phyloP scores from a whole-genome alignment of 441 rosid species.

The Arabidopsis lyrata region DNA sequence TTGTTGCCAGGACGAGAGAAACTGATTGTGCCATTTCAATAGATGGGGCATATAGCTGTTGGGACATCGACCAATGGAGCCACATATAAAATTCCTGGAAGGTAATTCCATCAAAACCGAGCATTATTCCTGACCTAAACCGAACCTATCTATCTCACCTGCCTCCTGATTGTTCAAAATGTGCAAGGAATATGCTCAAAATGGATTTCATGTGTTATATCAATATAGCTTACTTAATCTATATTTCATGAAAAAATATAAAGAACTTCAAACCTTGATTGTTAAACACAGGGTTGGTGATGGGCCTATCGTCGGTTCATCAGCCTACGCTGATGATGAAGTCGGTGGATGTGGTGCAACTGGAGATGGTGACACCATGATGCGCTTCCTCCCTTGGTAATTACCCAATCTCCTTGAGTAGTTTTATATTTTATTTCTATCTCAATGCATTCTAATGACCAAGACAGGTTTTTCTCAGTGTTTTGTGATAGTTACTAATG shows the following conservation, averaged over 20 bases:
- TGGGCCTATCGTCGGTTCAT: slow-evolving; percentile 90
- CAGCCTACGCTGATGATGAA: slow-evolving; percentile 83
- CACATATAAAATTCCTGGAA: slow-evolving; percentile 89
- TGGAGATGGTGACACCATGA: slow-evolving; percentile 95
- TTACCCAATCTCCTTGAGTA: slow-evolving; percentile 18
- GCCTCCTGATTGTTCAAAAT: background rate
- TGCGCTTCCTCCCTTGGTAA: slow-evolving; percentile 98
- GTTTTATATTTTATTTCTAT: background rate
- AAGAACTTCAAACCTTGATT: background rate
- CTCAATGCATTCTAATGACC: slow-evolving; percentile 2
- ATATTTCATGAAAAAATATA: background rate
- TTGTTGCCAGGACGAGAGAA: background rate
- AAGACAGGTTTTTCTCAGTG: background rate
- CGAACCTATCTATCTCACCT: background rate
- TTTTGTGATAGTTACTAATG: background rate
- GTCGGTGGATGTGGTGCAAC: slow-evolving; percentile 98
- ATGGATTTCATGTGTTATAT: background rate
- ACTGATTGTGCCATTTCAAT: slow-evolving; percentile 37
- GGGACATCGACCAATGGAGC: slow-evolving; percentile 99
- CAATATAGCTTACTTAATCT: background rate
- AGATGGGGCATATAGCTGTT: slow-evolving; percentile 91
- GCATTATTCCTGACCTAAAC: background rate
- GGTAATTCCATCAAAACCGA: slow-evolving; percentile 50
- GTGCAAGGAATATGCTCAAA: background rate
- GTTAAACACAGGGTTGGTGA: slow-evolving; percentile 77